These are phyloP conservation scores for Ustilago esculenta DNA, from an alignment of 1,284 basidiomycete species.

Conservation along the genomic window DNA sequence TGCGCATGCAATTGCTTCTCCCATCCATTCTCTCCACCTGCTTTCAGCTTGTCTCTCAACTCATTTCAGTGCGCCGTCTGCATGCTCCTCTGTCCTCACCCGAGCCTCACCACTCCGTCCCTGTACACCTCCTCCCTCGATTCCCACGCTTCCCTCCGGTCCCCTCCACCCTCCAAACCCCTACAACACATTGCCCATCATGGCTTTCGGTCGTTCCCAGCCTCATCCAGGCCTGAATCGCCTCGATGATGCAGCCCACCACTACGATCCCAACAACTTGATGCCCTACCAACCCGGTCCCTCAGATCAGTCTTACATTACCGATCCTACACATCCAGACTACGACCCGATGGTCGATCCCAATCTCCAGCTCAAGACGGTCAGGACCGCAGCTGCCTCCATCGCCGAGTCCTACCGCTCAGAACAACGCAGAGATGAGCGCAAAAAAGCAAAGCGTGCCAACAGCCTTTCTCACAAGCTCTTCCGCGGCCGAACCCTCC, in stretches of 20 bases:
- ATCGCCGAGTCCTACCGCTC: conserved; percentile 62
- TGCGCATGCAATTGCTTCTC: neutral
- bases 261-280: conserved; percentile 54
- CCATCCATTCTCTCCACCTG: neutral
- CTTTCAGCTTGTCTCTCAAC: neutral
- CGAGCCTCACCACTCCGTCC: neutral
- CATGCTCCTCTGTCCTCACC: neutral
- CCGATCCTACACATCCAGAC: conserved; percentile 59
- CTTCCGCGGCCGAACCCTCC: conserved; percentile 52
- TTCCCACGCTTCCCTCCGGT: too few relatives aligned
- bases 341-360: conserved; percentile 62
- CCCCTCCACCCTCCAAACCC: too few relatives aligned
- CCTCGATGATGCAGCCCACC: conserved; percentile 39
- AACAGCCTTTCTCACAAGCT: conserved; percentile 50
- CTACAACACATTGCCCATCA: neutral
- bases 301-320: conserved; percentile 39
- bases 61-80: neutral
- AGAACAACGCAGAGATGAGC: conserved; percentile 54
- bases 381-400: conserved; percentile 62
- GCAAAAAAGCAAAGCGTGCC: conserved; percentile 39
- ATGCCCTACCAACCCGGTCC: conserved; percentile 51
- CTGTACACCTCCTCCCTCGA: neutral
- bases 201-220: conserved; percentile 35
- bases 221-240: conserved; percentile 3
- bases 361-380: conserved; percentile 59